A percentile compares a stretch with the other conserved stretches of the same genome.
These are phyloP conservation scores for Orbilia oligospora DNA, from an alignment of 2,329 filamentous ascomycete genomes.

Conservation along the genomic window DNA sequence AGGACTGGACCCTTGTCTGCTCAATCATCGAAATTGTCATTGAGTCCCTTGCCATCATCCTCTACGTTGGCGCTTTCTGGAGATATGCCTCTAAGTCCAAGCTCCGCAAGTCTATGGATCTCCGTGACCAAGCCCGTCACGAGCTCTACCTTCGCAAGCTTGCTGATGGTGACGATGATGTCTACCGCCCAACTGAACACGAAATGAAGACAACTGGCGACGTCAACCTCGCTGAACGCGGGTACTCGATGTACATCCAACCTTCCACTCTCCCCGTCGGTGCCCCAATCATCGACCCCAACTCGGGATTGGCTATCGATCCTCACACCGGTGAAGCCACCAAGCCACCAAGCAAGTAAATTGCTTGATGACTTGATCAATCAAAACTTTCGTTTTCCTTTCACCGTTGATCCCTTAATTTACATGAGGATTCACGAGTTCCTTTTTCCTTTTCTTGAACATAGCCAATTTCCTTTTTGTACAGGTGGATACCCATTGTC, in stretches of 20 bases:
- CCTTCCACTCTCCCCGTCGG: slow-evolving; percentile 28
- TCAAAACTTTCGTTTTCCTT: slow-evolving; percentile 9
- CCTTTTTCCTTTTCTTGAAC: slow-evolving; percentile 47
- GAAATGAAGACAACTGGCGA: slow-evolving; percentile 60
- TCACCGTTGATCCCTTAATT: slow-evolving; percentile 28
- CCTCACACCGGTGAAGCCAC: slow-evolving; percentile 59
- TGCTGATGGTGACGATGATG: slow-evolving; percentile 57
- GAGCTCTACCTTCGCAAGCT: slow-evolving; percentile 94
- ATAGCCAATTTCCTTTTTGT: slow-evolving; percentile 50
- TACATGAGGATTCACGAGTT: slow-evolving; percentile 44
- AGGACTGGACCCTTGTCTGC: slow-evolving; percentile 97
- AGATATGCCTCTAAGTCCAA: slow-evolving; percentile 96
- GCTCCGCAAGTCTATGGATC: slow-evolving; percentile 96
- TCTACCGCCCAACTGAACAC: slow-evolving; percentile 58
- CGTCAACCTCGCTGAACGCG: slow-evolving; percentile 57
- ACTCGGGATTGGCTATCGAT: slow-evolving; percentile 60
- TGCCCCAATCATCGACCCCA: slow-evolving; percentile 60
- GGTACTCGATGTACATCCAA: slow-evolving; percentile 56
- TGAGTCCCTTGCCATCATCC: slow-evolving; percentile 88
- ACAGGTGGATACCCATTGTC: slow-evolving; percentile 60
- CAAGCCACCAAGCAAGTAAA: slow-evolving; percentile 55
- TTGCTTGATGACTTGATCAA: slow-evolving; percentile 1
- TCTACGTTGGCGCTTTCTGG: slow-evolving; percentile 97
- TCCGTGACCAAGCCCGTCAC: slow-evolving; percentile 91
- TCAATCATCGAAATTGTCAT: slow-evolving; percentile 97